phyloP scores from a whole-genome alignment of 176 grass and related monocot species.

The Rhynchospora pubera region DNA sequence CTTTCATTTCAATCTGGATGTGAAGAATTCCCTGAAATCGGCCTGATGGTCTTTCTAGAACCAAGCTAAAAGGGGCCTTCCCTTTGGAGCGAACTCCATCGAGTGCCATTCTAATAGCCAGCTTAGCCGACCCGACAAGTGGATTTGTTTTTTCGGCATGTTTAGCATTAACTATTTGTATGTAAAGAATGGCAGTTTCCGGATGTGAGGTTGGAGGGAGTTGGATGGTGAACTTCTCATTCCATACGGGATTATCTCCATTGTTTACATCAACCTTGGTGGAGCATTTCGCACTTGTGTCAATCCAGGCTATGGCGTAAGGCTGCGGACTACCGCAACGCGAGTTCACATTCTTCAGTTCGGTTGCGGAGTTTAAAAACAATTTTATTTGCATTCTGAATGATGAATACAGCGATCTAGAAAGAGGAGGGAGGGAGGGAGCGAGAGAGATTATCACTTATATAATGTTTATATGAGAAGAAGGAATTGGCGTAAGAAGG shows the following conservation, averaged over 20 bases:
- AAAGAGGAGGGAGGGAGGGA: not conserved
- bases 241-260: conserved; percentile 40
- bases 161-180: conserved; percentile 69
- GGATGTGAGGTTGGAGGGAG: conserved; percentile 13
- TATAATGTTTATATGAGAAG: not conserved
- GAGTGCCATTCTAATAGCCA: conserved; percentile 43
- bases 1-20: not conserved
- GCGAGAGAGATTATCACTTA: not conserved
- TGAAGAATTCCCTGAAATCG: not conserved
- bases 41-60: conserved; percentile 58
- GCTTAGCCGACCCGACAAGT: conserved; percentile 50
- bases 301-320: conserved; percentile 49
- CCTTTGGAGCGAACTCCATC: conserved; percentile 35
- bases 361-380: conserved; percentile 31
- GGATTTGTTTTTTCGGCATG: conserved; percentile 40
- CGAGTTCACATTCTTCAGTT: conserved; percentile 78
- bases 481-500: not conserved
- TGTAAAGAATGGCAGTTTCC: conserved; percentile 42
- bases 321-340: conserved; percentile 37
- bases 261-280: conserved; percentile 40
- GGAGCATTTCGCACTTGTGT: conserved; percentile 39
- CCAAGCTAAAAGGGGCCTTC: conserved; percentile 26
- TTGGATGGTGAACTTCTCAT: conserved; percentile 49
- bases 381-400: conserved; percentile 33
- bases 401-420: not conserved